Percentiles rank a stretch among this genome's conserved stretches.
These are phyloP conservation scores for Aethionema arabicum DNA, from an alignment of 345 rosid genomes.

Conservation along the genomic window DNA sequence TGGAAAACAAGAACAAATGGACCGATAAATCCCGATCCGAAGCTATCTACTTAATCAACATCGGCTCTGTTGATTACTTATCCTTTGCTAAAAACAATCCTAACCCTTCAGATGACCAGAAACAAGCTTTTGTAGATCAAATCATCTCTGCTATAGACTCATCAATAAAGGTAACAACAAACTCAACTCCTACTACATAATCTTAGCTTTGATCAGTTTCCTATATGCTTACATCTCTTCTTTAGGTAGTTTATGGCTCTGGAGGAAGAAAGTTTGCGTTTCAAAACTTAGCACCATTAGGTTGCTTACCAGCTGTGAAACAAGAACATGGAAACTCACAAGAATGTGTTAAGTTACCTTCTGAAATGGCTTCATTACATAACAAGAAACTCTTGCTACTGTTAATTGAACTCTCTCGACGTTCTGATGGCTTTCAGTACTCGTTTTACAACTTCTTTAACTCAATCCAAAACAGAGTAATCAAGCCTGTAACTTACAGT, in stretches of 20 bases:
- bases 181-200: neutral
- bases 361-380: conserved; percentile 35
- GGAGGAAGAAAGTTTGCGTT: conserved; percentile 40
- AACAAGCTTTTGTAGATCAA: conserved; percentile 35
- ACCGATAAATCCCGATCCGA: conserved; percentile 19
- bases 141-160: conserved; percentile 27
- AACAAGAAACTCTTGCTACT: conserved; percentile 37
- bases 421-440: conserved; percentile 34
- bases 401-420: conserved; percentile 20
- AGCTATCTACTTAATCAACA: conserved; percentile 37
- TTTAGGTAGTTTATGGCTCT: conserved; percentile 29
- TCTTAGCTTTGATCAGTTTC: neutral
- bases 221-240: neutral
- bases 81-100: conserved; percentile 24
- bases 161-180: conserved; percentile 22
- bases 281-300: conserved; percentile 41
- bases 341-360: conserved; percentile 34
- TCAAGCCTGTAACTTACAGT: conserved; percentile 33
- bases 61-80: conserved; percentile 38
- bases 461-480: conserved; percentile 35
- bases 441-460: conserved; percentile 34
- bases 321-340: conserved; percentile 27
- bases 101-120: conserved; percentile 20
- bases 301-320: conserved; percentile 37
- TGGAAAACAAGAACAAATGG: conserved; percentile 33